phyloP scores from a whole-genome alignment of 768 basidiomycete genomes.

The Naematelia aurantialba region DNA sequence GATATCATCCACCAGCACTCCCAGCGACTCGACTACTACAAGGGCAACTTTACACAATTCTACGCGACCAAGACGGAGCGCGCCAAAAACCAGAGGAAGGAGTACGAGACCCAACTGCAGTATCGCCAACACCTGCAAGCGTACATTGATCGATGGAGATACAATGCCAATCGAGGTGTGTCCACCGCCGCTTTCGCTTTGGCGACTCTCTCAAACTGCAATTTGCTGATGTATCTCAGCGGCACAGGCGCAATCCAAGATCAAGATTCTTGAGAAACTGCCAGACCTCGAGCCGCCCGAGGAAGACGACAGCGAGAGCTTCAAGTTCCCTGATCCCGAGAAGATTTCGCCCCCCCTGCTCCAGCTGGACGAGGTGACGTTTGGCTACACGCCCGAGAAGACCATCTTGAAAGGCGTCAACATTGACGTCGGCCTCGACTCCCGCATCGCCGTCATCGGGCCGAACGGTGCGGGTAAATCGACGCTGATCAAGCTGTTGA shows the following conservation, averaged over 20 bases:
- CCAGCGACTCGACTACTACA: slow-evolving; percentile 90
- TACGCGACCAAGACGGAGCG: slow-evolving; percentile 98
- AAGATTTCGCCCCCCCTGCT: slow-evolving; percentile 95
- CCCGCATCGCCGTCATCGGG: slow-evolving; percentile 89
- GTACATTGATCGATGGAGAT: slow-evolving; percentile 97
- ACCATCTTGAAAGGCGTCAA: slow-evolving; percentile 72
- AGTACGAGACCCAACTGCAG: slow-evolving; percentile 93
- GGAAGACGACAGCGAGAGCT: slow-evolving; percentile 83
- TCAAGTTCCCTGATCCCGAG: slow-evolving; percentile 95
- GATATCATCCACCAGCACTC: slow-evolving; percentile 96
- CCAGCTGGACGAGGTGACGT: slow-evolving; percentile 84
- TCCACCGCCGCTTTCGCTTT: too few relatives aligned
- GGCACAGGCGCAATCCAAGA: slow-evolving; percentile 76
- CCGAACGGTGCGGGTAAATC: slow-evolving; percentile 96
- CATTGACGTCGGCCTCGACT: slow-evolving; percentile 91
- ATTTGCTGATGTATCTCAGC: slow-evolving; percentile 51
- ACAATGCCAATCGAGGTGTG: slow-evolving; percentile 82
- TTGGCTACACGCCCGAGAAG: slow-evolving; percentile 78
- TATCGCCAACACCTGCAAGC: slow-evolving; percentile 94
- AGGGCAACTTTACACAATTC: slow-evolving; percentile 99
- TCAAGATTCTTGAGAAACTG: slow-evolving; percentile 76
- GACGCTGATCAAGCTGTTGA: slow-evolving; percentile 91
- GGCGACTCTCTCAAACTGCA: too few relatives aligned
- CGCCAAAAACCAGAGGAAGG: slow-evolving; percentile 77
- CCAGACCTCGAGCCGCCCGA: slow-evolving; percentile 92